phyloP scores from a whole-genome alignment of 1,284 basidiomycete species.

The Neotropicomus parvogracilis region DNA sequence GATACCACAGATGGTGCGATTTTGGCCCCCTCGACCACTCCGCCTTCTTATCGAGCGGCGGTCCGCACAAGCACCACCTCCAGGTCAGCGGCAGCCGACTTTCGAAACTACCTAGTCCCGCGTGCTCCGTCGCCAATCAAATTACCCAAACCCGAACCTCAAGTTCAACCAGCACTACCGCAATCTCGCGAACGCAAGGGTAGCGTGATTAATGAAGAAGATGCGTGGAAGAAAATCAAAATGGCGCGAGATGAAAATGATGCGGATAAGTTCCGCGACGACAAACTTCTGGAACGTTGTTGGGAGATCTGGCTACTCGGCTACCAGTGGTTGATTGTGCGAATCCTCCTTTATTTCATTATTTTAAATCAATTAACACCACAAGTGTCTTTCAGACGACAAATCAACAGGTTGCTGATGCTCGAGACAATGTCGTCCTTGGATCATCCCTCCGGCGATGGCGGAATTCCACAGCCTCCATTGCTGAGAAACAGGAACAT shows the following conservation, averaged over 20 bases:
- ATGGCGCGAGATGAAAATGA: conserved; percentile 64
- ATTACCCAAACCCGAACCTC: conserved; percentile 25
- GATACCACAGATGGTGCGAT: conserved; percentile 36
- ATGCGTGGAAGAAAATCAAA: conserved; percentile 72
- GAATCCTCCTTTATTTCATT: conserved; percentile 30
- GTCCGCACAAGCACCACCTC: conserved; percentile 27
- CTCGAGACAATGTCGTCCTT: conserved; percentile 56
- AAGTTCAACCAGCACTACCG: conserved; percentile 15
- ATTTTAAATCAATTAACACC: conserved; percentile 14
- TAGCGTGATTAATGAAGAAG: conserved; percentile 58
- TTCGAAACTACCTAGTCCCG: conserved; percentile 17
- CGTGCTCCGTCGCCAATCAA: conserved; percentile 32
- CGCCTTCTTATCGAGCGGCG: conserved; percentile 51
- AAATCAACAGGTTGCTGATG: conserved; percentile 55
- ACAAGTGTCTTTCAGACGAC: conserved; percentile 46
- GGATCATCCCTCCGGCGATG: conserved; percentile 56
- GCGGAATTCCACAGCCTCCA: conserved; percentile 41
- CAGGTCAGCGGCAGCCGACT: conserved; percentile 8
- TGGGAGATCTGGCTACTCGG: conserved; percentile 70
- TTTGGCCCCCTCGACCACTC: conserved; percentile 41
- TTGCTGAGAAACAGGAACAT: conserved; percentile 38
- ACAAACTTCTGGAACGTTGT: conserved; percentile 60
- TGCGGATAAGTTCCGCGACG: conserved; percentile 64
- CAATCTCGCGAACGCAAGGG: conserved; percentile 38
- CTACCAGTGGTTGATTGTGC: conserved; percentile 65